Base-by-base conservation (phyloP, 345 rosid species). In the Populus davidiana region DNA sequence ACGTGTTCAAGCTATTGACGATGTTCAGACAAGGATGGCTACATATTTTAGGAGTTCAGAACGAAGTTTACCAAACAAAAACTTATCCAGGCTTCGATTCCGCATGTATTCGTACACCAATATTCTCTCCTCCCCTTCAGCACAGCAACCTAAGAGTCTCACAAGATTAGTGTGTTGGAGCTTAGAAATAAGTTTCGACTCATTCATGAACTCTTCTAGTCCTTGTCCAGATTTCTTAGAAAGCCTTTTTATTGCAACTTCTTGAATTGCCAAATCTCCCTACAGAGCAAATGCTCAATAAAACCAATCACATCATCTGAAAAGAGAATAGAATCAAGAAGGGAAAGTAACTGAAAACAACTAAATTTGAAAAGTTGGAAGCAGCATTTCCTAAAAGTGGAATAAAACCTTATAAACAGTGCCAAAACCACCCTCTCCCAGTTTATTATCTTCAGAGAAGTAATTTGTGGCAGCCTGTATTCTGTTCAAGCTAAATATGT, bases 371-470 rank as follows among this genome's bases (percentile, higher is more conserved):
- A 11, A 59, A 2, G 17, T 67, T 23, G 25, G 13, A 38, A 20
- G 4, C 43, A 36, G 38, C 5, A 6, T 67, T n/a, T 8, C 18
- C 47, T 59, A 33, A 23, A 39, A 56, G 1, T 5, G 20, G 8
- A 50, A n/a, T 5, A 18, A 21, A 56, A 63, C 78, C 80, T 73
- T 77, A 47, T 79, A 76, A 2, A 66, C 81, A 33, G 82, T 71
- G 8, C 84, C 84, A 78, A 81, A 81, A 2, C 84, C 81, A 18
- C 84, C 84, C 14, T 74, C 49, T 23, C 81, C 84, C 1, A 81
- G 36, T 50, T 61, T 81, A 17, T 67, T 72, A 67, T 68, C 33
- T 27, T 69, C 74, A 9, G 71, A 73, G 71, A 81, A 81, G 38
- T 81, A 43, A 5, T 78, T 43, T 3, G 78, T 81, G 5, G 78